These are phyloP conservation scores for Mycena haematopus DNA, from an alignment of 768 basidiomycete genomes.

Conservation along the genomic window DNA sequence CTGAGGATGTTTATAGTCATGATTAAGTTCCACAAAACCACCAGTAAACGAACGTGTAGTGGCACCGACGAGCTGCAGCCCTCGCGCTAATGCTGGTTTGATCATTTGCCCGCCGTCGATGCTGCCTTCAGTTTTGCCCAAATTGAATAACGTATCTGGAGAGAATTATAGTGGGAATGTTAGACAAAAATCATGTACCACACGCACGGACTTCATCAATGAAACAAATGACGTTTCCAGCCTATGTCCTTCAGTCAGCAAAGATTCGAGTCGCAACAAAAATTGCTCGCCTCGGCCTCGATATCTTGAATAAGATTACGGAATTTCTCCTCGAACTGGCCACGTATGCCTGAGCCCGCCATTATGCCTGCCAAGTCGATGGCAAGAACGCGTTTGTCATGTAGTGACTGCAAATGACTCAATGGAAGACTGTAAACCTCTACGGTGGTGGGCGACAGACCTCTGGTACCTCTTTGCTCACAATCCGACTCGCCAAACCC, in stretches of 20 bases:
- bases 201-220: slow-evolving; percentile 92
- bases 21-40: no score
- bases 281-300: slow-evolving; percentile 72
- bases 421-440: background rate
- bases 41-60: slow-evolving; percentile 67
- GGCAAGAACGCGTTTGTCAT: slow-evolving; percentile 86
- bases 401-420: slow-evolving; percentile 63
- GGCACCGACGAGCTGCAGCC: slow-evolving; percentile 88
- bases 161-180: background rate
- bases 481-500: slow-evolving; percentile 86
- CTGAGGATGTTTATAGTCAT: slow-evolving; percentile 37
- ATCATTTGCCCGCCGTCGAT: slow-evolving; percentile 95
- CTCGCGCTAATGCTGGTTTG: slow-evolving; percentile 87
- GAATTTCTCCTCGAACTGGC: slow-evolving; percentile 94
- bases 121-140: slow-evolving; percentile 91
- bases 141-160: slow-evolving; percentile 79
- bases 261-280: slow-evolving; percentile 4
- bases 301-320: slow-evolving; percentile 90
- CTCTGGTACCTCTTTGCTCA: slow-evolving; percentile 91
- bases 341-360: slow-evolving; percentile 90
- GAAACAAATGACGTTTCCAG: slow-evolving; percentile 86
- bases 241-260: slow-evolving; percentile 39
- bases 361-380: slow-evolving; percentile 85
- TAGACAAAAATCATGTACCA: background rate
- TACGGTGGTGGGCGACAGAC: slow-evolving; percentile 44